Percentiles rank a stretch among this genome's conserved stretches.
phyloP scores from a whole-genome alignment of 306 rosid species.

The Nissolia schottii region DNA sequence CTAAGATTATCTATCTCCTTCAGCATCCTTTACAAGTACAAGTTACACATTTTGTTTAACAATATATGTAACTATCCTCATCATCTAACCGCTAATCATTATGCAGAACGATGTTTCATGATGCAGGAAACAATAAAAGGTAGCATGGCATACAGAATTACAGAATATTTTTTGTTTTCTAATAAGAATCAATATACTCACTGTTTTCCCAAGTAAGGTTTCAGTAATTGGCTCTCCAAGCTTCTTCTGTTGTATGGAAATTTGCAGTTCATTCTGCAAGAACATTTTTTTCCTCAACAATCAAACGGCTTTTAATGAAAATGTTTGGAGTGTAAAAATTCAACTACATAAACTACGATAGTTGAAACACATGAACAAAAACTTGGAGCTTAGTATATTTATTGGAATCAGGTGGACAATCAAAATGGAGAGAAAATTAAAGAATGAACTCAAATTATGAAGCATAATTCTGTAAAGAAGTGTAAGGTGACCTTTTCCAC shows the following conservation, averaged over 20 bases:
- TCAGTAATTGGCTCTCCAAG: conserved; percentile 78
- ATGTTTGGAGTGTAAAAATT: too few species aligned
- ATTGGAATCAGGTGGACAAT: too few species aligned
- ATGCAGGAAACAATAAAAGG: not conserved
- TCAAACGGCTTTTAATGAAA: too few species aligned
- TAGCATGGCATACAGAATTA: not conserved
- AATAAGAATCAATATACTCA: conserved; percentile 37
- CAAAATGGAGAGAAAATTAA: too few species aligned
- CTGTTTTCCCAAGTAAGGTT: conserved; percentile 80
- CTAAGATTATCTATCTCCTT: not conserved
- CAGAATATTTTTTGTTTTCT: not conserved
- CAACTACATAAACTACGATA: too few species aligned
- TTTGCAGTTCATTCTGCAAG: conserved; percentile 70
- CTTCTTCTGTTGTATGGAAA: conserved; percentile 55
- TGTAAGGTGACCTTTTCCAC: not conserved
- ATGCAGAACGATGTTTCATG: not conserved
- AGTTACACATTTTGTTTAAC: not conserved
- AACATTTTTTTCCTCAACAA: not conserved
- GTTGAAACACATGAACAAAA: too few species aligned
- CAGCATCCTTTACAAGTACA: not conserved
- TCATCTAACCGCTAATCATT: not conserved
- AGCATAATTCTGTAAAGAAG: too few species aligned
- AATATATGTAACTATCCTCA: not conserved
- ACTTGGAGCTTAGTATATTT: too few species aligned
- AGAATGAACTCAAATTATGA: too few species aligned